A percentile compares a stretch with the other conserved stretches of the same genome.
Evolutionary conservation across 2,329 filamentous ascomycete species (phyloP).

Genomic region (Exophiala oligosperma): DNA sequence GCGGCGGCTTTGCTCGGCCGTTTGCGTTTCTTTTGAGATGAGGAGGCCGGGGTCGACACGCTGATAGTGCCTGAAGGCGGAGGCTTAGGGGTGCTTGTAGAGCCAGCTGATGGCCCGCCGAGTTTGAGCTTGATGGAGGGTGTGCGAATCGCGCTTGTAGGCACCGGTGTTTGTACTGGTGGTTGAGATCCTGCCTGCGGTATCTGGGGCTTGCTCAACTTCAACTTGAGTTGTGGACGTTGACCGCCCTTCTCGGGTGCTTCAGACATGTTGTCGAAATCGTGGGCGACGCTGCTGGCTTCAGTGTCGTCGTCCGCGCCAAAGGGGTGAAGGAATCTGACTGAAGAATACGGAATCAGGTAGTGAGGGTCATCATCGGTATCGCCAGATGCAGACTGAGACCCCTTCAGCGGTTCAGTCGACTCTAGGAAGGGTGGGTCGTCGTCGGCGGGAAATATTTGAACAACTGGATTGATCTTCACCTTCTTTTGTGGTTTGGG

Average conservation of each 20-base stretch:
- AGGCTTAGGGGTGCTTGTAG: constrained; percentile 26
- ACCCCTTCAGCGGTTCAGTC: constrained; percentile 17
- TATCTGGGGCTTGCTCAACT: constrained; percentile 23
- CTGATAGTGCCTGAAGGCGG: constrained; percentile 12
- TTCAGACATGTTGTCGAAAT: constrained; percentile 13
- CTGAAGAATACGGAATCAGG: background rate
- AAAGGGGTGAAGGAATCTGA: background rate
- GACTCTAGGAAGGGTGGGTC: background rate
- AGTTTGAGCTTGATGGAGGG: constrained; percentile 30
- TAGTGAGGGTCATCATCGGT: background rate
- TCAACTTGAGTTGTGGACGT: constrained; percentile 32
- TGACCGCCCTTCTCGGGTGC: constrained; percentile 8
- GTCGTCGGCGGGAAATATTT: constrained; percentile 3
- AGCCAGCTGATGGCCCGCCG: constrained; percentile 4
- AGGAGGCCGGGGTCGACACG: constrained; percentile 25
- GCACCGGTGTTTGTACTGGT: constrained; percentile 20
- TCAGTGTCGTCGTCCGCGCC: background rate
- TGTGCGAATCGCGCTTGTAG: constrained; percentile 20
- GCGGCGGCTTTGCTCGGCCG: constrained; percentile 1
- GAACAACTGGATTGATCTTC: constrained; percentile 3
- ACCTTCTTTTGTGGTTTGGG: constrained; percentile 1
- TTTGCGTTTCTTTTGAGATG: constrained; percentile 33
- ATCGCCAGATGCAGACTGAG: background rate
- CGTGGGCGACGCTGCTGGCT: background rate
- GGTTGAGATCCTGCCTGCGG: constrained; percentile 18